phyloP scores from a whole-genome alignment of 2,329 filamentous ascomycete genomes.

The Gyromitra esculenta region DNA sequence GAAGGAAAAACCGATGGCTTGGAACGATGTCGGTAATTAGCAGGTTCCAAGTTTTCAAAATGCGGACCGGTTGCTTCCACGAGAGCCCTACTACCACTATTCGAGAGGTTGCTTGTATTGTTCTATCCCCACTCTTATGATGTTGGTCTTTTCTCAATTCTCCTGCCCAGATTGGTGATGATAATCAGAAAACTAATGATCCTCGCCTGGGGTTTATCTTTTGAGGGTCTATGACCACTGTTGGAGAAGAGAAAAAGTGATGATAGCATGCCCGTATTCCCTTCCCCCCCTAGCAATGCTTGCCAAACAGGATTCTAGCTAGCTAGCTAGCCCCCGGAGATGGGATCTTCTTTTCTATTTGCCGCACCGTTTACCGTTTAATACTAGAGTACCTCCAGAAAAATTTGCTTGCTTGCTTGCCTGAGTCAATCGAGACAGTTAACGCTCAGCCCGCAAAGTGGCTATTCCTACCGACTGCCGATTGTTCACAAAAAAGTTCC shows the following conservation, averaged over 20 bases:
- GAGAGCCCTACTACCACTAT: slow-evolving; percentile 30
- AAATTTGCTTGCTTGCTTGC: slow-evolving; percentile 22
- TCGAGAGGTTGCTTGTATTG: neutral
- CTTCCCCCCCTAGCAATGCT: neutral
- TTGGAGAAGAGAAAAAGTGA: slow-evolving; percentile 13
- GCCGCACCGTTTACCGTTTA: slow-evolving; percentile 41
- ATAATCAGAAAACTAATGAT: slow-evolving; percentile 14
- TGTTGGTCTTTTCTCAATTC: slow-evolving; percentile 21
- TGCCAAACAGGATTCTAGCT: slow-evolving; percentile 18
- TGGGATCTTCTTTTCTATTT: slow-evolving; percentile 14
- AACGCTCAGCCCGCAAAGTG: slow-evolving; percentile 45
- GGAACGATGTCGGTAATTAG: slow-evolving; percentile 48
- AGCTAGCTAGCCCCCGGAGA: neutral
- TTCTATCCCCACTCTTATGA: slow-evolving; percentile 3
- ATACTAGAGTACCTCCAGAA: slow-evolving; percentile 16
- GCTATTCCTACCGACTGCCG: slow-evolving; percentile 44
- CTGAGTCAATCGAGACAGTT: slow-evolving; percentile 44
- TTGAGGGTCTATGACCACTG: slow-evolving; percentile 21
- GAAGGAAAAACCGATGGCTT: slow-evolving; percentile 47
- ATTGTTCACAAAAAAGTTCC: slow-evolving; percentile 21
- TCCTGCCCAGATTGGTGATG: slow-evolving; percentile 27
- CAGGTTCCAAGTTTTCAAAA: slow-evolving; percentile 37
- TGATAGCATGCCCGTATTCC: slow-evolving; percentile 13
- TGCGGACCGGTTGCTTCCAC: slow-evolving; percentile 37
- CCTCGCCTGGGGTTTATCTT: neutral